These are phyloP conservation scores for Cercophora scortea DNA, from an alignment of 495 filamentous ascomycete genomes.

Conservation along the genomic window DNA sequence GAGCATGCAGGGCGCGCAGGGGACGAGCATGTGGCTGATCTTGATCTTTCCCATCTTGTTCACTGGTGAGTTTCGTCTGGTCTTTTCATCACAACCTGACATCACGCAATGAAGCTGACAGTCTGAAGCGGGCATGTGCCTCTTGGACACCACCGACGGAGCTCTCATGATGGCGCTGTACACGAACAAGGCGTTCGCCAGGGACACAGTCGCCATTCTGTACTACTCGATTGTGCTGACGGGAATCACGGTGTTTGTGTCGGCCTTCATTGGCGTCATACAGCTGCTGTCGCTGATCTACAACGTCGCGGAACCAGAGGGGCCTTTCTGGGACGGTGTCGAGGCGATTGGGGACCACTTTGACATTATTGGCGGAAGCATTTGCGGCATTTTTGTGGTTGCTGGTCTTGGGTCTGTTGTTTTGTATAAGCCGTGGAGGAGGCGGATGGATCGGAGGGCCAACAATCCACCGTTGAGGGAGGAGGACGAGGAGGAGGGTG, in stretches of 20 bases:
- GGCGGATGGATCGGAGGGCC: conserved; percentile 25
- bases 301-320: conserved; percentile 64
- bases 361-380: conserved; percentile 77
- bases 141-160: conserved; percentile 83
- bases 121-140: conserved; percentile 67
- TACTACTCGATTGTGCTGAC: conserved; percentile 94
- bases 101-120: conserved; percentile 3
- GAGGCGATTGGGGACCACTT: conserved; percentile 67
- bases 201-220: conserved; percentile 76
- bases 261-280: conserved; percentile 75
- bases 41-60: conserved; percentile 87
- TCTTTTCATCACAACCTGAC: neutral
- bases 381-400: conserved; percentile 75
- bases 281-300: conserved; percentile 72
- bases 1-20: conserved; percentile 72
- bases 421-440: conserved; percentile 70
- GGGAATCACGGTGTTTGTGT: conserved; percentile 77
- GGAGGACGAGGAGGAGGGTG: neutral
- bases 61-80: conserved; percentile 49
- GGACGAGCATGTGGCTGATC: conserved; percentile 90
- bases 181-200: conserved; percentile 61
- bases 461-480: neutral
- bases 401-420: conserved; percentile 65
- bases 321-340: conserved; percentile 83
- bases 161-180: conserved; percentile 95